Conservation (phyloP, 2,329 filamentous ascomycete genomes). For the Fusarium sp. region DNA sequence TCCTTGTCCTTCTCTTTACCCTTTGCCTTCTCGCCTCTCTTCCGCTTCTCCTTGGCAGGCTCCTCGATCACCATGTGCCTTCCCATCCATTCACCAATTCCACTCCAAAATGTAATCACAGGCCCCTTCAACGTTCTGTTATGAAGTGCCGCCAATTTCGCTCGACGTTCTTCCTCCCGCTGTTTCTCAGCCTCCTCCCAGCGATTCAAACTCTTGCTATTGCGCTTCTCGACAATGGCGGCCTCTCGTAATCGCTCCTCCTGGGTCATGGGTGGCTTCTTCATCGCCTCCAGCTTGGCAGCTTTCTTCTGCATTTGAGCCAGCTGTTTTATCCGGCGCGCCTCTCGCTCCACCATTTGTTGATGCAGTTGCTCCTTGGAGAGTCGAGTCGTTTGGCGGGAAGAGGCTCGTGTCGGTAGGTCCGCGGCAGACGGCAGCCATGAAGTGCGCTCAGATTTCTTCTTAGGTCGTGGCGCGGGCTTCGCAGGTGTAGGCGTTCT, state of each 20-base stretch:
- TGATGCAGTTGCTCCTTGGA: constrained; percentile 72
- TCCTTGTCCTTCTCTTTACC: constrained; percentile 31
- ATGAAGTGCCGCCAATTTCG: constrained; percentile 86
- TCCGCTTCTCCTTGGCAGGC: constrained; percentile 67
- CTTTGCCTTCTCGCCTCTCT: constrained; percentile 49
- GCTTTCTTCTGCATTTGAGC: constrained; percentile 73
- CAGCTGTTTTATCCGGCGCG: constrained; percentile 75
- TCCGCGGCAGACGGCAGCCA: constrained; percentile 66
- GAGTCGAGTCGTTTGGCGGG: constrained; percentile 65
- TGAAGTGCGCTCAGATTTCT: constrained; percentile 67
- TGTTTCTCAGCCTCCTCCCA: constrained; percentile 95
- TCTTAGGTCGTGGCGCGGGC: constrained; percentile 62
- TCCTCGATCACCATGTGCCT: constrained; percentile 71
- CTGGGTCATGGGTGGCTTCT: constrained; percentile 86
- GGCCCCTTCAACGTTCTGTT: constrained; percentile 88
- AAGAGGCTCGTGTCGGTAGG: constrained; percentile 66
- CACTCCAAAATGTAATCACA: constrained; percentile 92
- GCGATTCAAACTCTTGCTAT: constrained; percentile 87
- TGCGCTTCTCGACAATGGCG: constrained; percentile 82
- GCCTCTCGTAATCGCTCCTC: constrained; percentile 85
- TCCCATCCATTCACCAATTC: constrained; percentile 84
- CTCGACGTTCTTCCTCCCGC: constrained; percentile 83
- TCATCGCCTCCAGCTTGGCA: constrained; percentile 76
- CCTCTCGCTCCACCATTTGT: constrained; percentile 78
- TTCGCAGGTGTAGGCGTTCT: constrained; percentile 48